Conservation (phyloP, 2,329 filamentous ascomycete genomes). For the Penicillium italicum region DNA sequence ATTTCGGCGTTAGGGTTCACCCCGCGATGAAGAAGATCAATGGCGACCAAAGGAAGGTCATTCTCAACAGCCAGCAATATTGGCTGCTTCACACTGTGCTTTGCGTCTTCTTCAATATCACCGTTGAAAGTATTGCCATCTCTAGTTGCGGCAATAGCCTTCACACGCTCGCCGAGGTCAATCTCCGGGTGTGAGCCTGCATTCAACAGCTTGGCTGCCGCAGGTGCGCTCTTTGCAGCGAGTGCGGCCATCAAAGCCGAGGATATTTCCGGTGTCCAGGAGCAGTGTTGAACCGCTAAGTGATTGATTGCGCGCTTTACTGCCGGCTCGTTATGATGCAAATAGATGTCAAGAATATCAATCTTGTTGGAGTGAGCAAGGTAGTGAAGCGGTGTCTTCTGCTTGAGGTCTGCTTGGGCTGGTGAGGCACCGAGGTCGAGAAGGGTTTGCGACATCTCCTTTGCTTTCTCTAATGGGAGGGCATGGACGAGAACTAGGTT, state of each 20-base stretch:
- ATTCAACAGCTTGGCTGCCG: slow-evolving; percentile 59
- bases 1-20: slow-evolving; percentile 63
- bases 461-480: slow-evolving; percentile 61
- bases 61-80: slow-evolving; percentile 58
- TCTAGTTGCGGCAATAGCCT: slow-evolving; percentile 15
- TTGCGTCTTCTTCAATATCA: slow-evolving; percentile 50
- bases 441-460: slow-evolving; percentile 62
- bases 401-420: slow-evolving; percentile 65
- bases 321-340: slow-evolving; percentile 57
- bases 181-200: slow-evolving; percentile 59
- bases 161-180: slow-evolving; percentile 51
- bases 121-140: slow-evolving; percentile 32
- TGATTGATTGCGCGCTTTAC: slow-evolving; percentile 65
- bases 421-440: slow-evolving; percentile 68
- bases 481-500: slow-evolving; percentile 65
- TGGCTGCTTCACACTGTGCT: slow-evolving; percentile 57
- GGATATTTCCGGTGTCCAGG: slow-evolving; percentile 32
- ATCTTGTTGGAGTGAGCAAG: slow-evolving; percentile 53
- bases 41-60: slow-evolving; percentile 52
- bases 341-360: slow-evolving; percentile 43
- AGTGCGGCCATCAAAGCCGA: slow-evolving; percentile 61
- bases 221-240: slow-evolving; percentile 45
- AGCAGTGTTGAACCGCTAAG: slow-evolving; percentile 49
- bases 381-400: slow-evolving; percentile 64
- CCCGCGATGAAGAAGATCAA: slow-evolving; percentile 60